Base-by-base conservation (phyloP, 1,284 basidiomycete species). In the Cryptococcus neoformans region DNA sequence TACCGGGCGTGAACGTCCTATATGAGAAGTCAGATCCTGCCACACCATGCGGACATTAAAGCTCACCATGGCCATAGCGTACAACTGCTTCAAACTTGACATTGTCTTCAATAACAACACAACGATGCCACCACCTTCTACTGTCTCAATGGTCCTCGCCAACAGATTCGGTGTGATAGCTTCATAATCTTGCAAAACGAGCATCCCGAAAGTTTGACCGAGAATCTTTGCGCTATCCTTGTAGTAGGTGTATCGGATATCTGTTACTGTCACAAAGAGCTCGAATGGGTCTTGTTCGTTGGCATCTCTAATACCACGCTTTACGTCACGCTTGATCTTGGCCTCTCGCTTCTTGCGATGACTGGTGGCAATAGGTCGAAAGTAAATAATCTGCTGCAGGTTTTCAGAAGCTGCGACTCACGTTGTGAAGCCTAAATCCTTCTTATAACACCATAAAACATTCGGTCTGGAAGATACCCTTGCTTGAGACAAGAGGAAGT, bases 211-310 rank as follows among this genome's bases (percentile, higher is more conserved):
- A 0, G 96, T 99, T 74, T 97, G 91, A 69, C 96, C 96, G 37
- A 99, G 86, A 62, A 96, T 92, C 78, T 95, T 95, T 57, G 94
- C 86, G 0, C 92, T 92, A 70, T 97, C 93, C 75, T 95, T 96
- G 81, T 96, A 90, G 79, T 89, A 88, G 48, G 89, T 91, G 81
- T 99, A 99, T 61, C 95, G 87, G 58, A 99, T 98, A 75, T 99
- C 95, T 7, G 96, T 99, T n/a, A 98, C 92, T 3, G 91, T 90
- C 28, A 99, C 88, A 71, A 99, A 99, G 54, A 99, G 90, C 80
- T 99, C 96, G 71, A 99, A 99, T 1, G 96, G 95, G 74, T 92
- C 87, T 74, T 95, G 92, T 58, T 98, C 92, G 71, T 95, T 95
- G 28, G 90, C 87, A 69, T 99, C 95, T 21, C 95, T 83, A 49